These are phyloP conservation scores for Paracoccidioides lutzii DNA, from an alignment of 2,329 filamentous ascomycete genomes.

Conservation along the genomic window DNA sequence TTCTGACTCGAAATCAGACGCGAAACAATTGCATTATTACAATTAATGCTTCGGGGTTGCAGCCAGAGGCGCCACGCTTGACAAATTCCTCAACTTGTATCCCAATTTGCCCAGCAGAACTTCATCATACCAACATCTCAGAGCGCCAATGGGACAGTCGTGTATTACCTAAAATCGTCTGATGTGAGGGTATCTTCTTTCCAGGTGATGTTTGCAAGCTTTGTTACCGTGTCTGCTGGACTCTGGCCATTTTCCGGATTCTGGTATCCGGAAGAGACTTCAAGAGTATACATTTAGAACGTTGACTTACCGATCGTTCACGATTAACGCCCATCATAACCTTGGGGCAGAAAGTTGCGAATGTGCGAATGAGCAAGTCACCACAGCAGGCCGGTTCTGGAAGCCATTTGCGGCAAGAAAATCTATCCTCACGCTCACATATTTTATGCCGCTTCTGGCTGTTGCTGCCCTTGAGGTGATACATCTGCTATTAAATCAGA, in stretches of 20 bases:
- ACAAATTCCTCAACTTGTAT: background rate
- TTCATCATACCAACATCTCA: background rate
- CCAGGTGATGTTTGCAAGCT: background rate
- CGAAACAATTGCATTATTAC: background rate
- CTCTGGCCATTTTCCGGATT: background rate
- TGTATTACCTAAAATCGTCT: background rate
- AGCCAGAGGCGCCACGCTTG: background rate
- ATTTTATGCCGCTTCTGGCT: background rate
- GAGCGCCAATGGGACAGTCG: background rate
- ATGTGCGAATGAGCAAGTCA: background rate
- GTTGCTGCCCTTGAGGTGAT: background rate
- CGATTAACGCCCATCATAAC: background rate
- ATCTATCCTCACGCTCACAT: background rate
- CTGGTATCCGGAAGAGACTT: background rate
- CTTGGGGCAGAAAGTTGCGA: background rate
- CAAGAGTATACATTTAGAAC: background rate
- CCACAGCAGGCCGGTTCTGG: background rate
- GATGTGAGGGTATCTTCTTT: background rate
- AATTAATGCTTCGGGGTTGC: background rate
- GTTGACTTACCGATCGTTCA: background rate
- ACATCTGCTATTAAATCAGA: background rate
- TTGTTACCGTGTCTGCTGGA: background rate
- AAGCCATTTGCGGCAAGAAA: background rate
- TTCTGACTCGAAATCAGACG: background rate
- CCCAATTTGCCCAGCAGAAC: constrained; percentile 1